These are phyloP conservation scores for Sugiyamaella pinicola DNA, from an alignment of 1,139 yeast genomes.

Conservation along the genomic window DNA sequence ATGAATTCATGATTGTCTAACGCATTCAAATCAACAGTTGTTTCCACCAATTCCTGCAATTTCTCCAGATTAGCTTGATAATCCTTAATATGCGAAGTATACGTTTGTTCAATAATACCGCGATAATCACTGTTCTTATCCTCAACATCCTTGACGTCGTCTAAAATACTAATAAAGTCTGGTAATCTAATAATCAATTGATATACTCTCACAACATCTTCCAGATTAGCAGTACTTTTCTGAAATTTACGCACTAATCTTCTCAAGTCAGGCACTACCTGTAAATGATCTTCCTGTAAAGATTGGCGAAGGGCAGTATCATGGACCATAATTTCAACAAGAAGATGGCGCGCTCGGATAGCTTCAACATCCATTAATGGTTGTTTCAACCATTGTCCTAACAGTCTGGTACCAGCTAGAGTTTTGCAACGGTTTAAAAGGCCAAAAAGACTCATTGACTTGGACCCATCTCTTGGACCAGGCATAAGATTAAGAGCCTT, in stretches of 20 bases:
- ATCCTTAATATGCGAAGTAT: conserved; percentile 60
- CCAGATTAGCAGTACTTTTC: conserved; percentile 58
- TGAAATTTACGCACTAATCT: conserved; percentile 68
- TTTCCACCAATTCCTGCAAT: conserved; percentile 83
- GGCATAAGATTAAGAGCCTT: conserved; percentile 88
- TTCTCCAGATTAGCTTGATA: conserved; percentile 58
- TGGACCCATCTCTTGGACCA: conserved; percentile 49
- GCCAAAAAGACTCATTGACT: conserved; percentile 72
- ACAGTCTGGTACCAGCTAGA: conserved; percentile 77
- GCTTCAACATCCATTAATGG: conserved; percentile 69
- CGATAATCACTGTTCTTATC: conserved; percentile 30
- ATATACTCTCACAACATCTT: conserved; percentile 88
- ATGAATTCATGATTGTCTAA: conserved; percentile 77
- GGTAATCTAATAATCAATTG: conserved; percentile 77
- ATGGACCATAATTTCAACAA: conserved; percentile 72
- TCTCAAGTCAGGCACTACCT: conserved; percentile 79
- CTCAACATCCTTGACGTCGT: conserved; percentile 38
- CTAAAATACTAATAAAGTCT: conserved; percentile 58
- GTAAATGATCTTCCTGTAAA: conserved; percentile 67
- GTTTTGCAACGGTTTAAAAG: conserved; percentile 86
- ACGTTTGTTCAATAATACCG: conserved; percentile 51
- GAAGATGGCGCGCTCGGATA: conserved; percentile 67
- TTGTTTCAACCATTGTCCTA: conserved; percentile 94
- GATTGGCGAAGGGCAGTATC: conserved; percentile 63
- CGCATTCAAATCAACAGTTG: conserved; percentile 85